phyloP scores from a whole-genome alignment of 129 eudicot species.

The Tagetes patula region DNA sequence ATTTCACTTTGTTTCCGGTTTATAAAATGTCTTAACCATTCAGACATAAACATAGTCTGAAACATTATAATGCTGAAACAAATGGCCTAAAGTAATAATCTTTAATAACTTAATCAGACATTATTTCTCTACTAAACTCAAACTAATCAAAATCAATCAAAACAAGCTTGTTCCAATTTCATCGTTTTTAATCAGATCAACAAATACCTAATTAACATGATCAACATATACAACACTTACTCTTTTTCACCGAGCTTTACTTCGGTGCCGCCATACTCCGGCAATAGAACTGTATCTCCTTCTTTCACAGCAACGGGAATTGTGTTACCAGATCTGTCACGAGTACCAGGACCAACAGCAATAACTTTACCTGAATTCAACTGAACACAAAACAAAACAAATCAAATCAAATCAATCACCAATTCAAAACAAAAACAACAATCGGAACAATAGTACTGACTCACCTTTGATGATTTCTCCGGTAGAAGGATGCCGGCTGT shows the following conservation, averaged over 20 bases:
- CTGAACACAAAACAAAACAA: constrained; percentile 36
- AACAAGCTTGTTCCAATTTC: neutral
- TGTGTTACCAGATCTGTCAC: constrained; percentile 48
- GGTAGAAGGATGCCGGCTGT: constrained; percentile 90
- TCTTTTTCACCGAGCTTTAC: constrained; percentile 86
- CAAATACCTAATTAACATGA: neutral
- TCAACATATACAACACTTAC: constrained; percentile 28
- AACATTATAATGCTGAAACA: no score
- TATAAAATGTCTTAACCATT: no score
- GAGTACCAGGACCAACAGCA: constrained; percentile 78
- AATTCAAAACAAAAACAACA: neutral
- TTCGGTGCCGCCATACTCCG: constrained; percentile 86
- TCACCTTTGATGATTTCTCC: constrained; percentile 71
- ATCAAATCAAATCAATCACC: neutral
- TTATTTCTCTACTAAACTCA: neutral
- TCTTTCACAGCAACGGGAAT: constrained; percentile 74
- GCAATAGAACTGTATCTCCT: constrained; percentile 90
- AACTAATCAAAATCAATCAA: neutral
- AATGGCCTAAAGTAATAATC: neutral
- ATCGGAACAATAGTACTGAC: neutral
- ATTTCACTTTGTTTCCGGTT: neutral
- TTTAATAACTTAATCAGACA: neutral
- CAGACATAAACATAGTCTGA: no score
- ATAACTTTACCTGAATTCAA: constrained; percentile 82
- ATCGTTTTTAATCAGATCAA: neutral